Percentiles rank a stretch among this genome's conserved stretches.
phyloP scores from a whole-genome alignment of 179 eudicot species.

The Silene noctiflora region DNA sequence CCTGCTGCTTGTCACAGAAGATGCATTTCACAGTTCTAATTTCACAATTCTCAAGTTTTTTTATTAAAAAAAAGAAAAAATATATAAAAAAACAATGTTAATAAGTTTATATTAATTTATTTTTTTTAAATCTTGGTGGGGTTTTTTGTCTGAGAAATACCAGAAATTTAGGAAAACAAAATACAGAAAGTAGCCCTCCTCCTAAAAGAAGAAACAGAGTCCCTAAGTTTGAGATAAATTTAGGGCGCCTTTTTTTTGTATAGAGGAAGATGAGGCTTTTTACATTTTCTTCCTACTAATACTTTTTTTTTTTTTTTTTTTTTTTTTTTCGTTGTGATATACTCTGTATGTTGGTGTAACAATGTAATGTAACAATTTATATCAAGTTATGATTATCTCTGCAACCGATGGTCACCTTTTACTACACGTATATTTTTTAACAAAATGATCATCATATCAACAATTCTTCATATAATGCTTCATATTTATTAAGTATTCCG shows the following conservation, averaged over 20 bases:
- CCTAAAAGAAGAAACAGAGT: conserved; percentile 29
- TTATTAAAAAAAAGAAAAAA: background rate
- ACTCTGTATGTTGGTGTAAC: conserved; percentile 22
- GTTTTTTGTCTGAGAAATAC: conserved; percentile 27
- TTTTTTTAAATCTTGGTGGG: conserved; percentile 19
- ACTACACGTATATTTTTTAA: too few species aligned
- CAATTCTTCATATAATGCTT: too few species aligned
- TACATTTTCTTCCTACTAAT: conserved; percentile 23
- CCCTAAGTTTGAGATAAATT: conserved; percentile 28
- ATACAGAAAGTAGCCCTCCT: conserved; percentile 61
- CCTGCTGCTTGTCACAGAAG: conserved; percentile 60
- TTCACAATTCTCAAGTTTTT: background rate
- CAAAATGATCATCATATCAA: background rate
- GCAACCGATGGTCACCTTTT: background rate
- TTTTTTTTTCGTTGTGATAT: conserved; percentile 20
- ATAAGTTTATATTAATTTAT: background rate
- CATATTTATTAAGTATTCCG: too few species aligned
- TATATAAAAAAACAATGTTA: background rate
- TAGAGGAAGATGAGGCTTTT: conserved; percentile 68
- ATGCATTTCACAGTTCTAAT: conserved; percentile 59
- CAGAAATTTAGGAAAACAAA: conserved; percentile 23
- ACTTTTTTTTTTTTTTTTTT: background rate
- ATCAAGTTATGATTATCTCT: conserved; percentile 17
- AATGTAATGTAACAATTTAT: conserved; percentile 23
- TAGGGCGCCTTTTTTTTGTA: conserved; percentile 47